Conservation (phyloP, 805 yeast species). For the Candida fluviatilis region DNA sequence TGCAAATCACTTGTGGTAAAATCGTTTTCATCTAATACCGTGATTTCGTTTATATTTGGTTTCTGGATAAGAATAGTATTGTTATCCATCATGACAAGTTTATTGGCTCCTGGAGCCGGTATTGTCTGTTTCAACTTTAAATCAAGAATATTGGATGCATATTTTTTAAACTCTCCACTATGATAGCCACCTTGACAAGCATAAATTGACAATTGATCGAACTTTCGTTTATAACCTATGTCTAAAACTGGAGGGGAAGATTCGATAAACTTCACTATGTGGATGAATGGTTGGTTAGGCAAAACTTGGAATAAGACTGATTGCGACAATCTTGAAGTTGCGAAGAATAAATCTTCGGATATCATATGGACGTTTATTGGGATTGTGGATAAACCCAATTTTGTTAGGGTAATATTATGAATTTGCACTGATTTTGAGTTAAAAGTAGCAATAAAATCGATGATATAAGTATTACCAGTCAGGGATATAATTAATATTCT, state of each 20-base stretch:
- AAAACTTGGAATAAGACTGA: slow-evolving; percentile 26
- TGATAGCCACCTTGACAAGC: slow-evolving; percentile 34
- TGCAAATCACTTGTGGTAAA: not conserved
- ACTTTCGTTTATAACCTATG: slow-evolving; percentile 10
- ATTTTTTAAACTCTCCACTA: slow-evolving; percentile 24
- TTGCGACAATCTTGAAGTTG: slow-evolving; percentile 26
- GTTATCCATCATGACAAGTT: not conserved
- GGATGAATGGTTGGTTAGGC: slow-evolving; percentile 22
- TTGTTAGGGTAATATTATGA: slow-evolving; percentile 16
- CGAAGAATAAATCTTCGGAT: slow-evolving; percentile 22
- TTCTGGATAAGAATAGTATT: not conserved
- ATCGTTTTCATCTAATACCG: not conserved
- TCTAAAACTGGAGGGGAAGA: slow-evolving; percentile 32
- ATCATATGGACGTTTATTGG: slow-evolving; percentile 26
- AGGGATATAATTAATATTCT: slow-evolving; percentile 25
- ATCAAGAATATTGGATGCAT: not conserved
- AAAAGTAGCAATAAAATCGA: slow-evolving; percentile 14
- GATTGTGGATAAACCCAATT: slow-evolving; percentile 27
- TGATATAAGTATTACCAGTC: slow-evolving; percentile 24
- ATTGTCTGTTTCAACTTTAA: slow-evolving; percentile 1
- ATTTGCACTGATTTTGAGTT: slow-evolving; percentile 5
- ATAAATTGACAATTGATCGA: slow-evolving; percentile 10
- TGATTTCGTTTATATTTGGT: not conserved
- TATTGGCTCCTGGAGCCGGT: not conserved
- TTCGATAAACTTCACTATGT: slow-evolving; percentile 15